Evolutionary conservation across 2,329 filamentous ascomycete genomes (phyloP), one percentile per base, ranked within the genome.

Genomic region (Boeremia lycopersici): DNA sequence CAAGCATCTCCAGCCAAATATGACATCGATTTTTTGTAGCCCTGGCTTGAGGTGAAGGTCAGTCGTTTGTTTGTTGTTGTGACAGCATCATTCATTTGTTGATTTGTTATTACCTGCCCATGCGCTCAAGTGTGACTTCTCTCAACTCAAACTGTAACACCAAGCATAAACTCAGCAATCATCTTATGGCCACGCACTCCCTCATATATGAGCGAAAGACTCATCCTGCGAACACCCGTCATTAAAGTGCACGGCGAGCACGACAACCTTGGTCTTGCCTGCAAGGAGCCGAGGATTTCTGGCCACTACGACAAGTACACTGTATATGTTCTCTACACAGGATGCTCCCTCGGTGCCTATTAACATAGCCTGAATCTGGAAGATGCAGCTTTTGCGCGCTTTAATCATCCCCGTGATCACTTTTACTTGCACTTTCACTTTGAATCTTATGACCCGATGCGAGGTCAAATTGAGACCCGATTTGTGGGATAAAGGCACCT

Each of bases 401-500:
- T n/a, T 19, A 7, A 12, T 6, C 44, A 25, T 35, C 2, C 15
- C 6, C 44, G 26, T 5, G 44, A 38, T 4, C 6, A 25, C 6
- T 31, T 23, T 10, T n/a, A 11, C 11, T 7, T 39, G 1, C 44
- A 53, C 23, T 50, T 57, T 40, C 40, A 53, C 25, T 12, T 41
- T 4, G 29, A 49, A 9, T 26, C 19, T 1, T 45, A 49, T 34
- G 17, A 53, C 26, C 26, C 15, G 35, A 15, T 50, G 54, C 36
- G 15, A 49, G 3, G 30, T 38, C 40, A 43, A 43, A 25, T 29
- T 47, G 15, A 48, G 47, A 36, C 29, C 41, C 3, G 19, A 19
- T 8, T 11, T 46, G 8, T 57, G 48, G 44, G 41, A 50, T 17
- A 35, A 50, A n/a, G 41, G 43, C 26, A 19, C 19, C 7, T 43